These are phyloP conservation scores for Pleoardoris graminearum DNA, from an alignment of 2,329 filamentous ascomycete genomes.

Conservation along the genomic window DNA sequence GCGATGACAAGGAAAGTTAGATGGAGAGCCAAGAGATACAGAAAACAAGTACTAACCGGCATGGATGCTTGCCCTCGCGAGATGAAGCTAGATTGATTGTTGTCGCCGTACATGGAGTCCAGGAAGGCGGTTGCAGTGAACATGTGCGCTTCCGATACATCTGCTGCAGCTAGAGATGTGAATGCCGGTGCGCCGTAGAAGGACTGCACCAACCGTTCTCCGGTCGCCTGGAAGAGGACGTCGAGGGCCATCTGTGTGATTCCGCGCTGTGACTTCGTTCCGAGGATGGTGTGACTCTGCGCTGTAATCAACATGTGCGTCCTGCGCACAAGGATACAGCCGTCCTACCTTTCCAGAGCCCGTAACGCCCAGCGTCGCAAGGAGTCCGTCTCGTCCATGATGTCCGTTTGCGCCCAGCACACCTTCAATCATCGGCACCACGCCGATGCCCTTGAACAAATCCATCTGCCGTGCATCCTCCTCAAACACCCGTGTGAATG, in stretches of 20 bases:
- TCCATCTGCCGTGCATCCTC: slow-evolving; percentile 84
- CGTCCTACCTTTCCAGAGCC: slow-evolving; percentile 85
- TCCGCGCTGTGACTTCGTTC: slow-evolving; percentile 82
- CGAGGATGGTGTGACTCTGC: slow-evolving; percentile 93
- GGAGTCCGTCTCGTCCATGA: slow-evolving; percentile 82
- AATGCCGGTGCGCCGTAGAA: slow-evolving; percentile 63
- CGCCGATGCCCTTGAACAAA: slow-evolving; percentile 78
- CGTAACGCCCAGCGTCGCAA: slow-evolving; percentile 91
- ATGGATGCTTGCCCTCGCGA: slow-evolving; percentile 53
- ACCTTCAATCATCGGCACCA: slow-evolving; percentile 76
- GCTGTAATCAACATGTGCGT: slow-evolving; percentile 8
- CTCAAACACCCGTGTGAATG: slow-evolving; percentile 91
- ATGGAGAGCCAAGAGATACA: slow-evolving; percentile 10
- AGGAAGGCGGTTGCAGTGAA: slow-evolving; percentile 75
- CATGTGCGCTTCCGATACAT: slow-evolving; percentile 79
- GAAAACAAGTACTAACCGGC: slow-evolving; percentile 44
- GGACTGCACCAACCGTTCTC: slow-evolving; percentile 68
- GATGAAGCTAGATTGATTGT: slow-evolving; percentile 55
- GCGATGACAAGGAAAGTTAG: slow-evolving; percentile 19
- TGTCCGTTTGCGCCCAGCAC: slow-evolving; percentile 73
- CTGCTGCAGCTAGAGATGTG: slow-evolving; percentile 73
- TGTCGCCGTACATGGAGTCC: slow-evolving; percentile 77
- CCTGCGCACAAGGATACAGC: not conserved
- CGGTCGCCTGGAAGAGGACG: slow-evolving; percentile 81
- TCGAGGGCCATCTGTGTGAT: slow-evolving; percentile 91